Evolutionary conservation across 2,329 filamentous ascomycete species (phyloP).

Genomic region (Curvularia hawaiiensis): DNA sequence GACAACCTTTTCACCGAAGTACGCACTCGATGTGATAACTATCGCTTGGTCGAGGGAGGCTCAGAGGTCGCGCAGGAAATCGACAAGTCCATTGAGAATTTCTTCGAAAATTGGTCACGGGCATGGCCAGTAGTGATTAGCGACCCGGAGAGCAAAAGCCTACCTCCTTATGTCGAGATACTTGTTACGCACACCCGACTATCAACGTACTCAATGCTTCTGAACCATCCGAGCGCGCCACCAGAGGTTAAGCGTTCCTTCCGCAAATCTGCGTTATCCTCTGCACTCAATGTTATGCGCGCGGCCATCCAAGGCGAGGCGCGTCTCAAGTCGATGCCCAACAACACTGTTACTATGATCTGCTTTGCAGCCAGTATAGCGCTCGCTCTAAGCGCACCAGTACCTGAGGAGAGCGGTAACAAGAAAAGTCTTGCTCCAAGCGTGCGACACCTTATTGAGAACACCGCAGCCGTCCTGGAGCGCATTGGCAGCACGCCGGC

Average conservation of each 20-base stretch:
- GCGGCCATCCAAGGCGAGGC: constrained; percentile 74
- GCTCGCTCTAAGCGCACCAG: constrained; percentile 54
- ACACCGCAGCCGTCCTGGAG: constrained; percentile 71
- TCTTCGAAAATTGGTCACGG: constrained; percentile 69
- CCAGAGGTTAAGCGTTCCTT: constrained; percentile 75
- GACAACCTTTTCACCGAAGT: constrained; percentile 64
- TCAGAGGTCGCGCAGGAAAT: constrained; percentile 55
- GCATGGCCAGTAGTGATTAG: constrained; percentile 56
- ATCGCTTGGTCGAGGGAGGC: constrained; percentile 58
- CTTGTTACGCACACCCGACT: constrained; percentile 72
- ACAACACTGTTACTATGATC: constrained; percentile 80
- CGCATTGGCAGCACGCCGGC: constrained; percentile 69
- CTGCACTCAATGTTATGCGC: constrained; percentile 75
- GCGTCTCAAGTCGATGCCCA: constrained; percentile 75
- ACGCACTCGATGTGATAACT: constrained; percentile 64
- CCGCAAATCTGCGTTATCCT: constrained; percentile 71
- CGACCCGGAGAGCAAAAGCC: constrained; percentile 51
- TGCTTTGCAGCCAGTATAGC: constrained; percentile 64
- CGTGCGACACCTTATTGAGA: constrained; percentile 57
- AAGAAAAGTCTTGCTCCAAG: constrained; percentile 41
- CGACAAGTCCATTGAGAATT: constrained; percentile 62
- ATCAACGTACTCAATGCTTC: constrained; percentile 75
- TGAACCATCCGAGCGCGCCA: constrained; percentile 75
- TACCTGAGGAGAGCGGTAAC: constrained; percentile 26
- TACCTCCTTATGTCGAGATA: constrained; percentile 77